These are phyloP conservation scores for Ambrosiella beaveri DNA, from an alignment of 2,329 filamentous ascomycete genomes.

Conservation along the genomic window DNA sequence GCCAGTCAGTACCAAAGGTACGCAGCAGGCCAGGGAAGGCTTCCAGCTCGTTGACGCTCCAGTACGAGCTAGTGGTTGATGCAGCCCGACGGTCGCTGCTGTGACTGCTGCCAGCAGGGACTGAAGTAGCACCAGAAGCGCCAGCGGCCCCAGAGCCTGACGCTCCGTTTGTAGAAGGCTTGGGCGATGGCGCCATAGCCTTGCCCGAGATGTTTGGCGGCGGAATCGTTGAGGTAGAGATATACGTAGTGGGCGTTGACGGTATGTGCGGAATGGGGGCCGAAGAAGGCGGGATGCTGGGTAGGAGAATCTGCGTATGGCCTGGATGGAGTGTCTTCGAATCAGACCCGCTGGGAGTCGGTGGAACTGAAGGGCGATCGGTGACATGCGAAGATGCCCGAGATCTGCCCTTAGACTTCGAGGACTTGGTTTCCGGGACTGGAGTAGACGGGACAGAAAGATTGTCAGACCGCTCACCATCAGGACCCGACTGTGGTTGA, in stretches of 20 bases:
- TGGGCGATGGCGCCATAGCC: neutral
- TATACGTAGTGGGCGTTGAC: neutral
- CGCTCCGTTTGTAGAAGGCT: neutral
- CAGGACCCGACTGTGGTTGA: conserved; percentile 5
- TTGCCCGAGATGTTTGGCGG: conserved; percentile 7
- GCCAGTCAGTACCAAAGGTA: conserved; percentile 67
- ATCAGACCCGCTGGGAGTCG: conserved; percentile 13
- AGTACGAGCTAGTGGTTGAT: conserved; percentile 59
- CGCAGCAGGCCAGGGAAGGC: conserved; percentile 58
- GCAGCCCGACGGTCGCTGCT: conserved; percentile 32
- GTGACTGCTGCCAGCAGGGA: conserved; percentile 33
- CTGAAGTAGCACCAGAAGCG: conserved; percentile 23
- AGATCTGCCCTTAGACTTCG: conserved; percentile 30
- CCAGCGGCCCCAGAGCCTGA: conserved; percentile 12
- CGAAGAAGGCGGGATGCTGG: conserved; percentile 15
- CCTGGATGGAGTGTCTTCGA: neutral
- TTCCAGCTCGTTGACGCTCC: conserved; percentile 66
- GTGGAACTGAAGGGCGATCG: conserved; percentile 23
- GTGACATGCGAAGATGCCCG: conserved; percentile 36
- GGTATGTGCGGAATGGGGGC: conserved; percentile 13
- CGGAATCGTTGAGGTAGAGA: neutral
- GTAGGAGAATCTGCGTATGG: conserved; percentile 9
- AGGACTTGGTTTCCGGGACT: conserved; percentile 18
- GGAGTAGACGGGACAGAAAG: conserved; percentile 7
- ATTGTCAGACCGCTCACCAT: neutral